These are phyloP conservation scores for Xylariaceae sp. DNA, from an alignment of 2,329 filamentous ascomycete genomes.

Conservation along the genomic window DNA sequence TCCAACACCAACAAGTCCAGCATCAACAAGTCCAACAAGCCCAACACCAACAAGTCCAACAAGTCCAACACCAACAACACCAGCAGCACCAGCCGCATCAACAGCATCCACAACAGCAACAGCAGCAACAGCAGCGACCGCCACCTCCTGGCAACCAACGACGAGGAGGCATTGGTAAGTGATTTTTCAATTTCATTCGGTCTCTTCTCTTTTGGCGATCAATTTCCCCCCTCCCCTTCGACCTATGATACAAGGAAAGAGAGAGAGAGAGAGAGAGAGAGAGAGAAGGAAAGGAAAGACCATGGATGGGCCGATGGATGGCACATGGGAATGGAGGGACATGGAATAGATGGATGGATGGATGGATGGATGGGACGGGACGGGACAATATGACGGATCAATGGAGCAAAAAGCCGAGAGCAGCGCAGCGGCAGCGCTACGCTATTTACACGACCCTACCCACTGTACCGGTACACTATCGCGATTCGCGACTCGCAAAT, in stretches of 20 bases:
- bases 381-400: not conserved
- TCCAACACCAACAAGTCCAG: constrained; percentile 32
- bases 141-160: constrained; percentile 45
- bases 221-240: not conserved
- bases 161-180: constrained; percentile 49
- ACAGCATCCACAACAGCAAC: constrained; percentile 29
- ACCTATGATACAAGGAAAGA: not conserved
- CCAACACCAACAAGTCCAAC: not conserved
- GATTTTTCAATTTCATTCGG: constrained; percentile 8
- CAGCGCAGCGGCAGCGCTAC: not conserved
- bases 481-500: constrained; percentile 18
- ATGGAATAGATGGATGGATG: not conserved
- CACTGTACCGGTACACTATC: constrained; percentile 5
- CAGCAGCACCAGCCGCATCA: constrained; percentile 38
- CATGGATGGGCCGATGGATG: no score
- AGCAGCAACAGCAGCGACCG: constrained; percentile 45
- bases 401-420: not conserved
- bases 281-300: no score
- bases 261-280: no score
- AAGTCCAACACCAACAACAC: constrained; percentile 21
- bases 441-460: not conserved
- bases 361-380: not conserved
- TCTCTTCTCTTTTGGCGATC: constrained; percentile 6
- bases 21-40: not conserved
- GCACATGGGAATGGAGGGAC: no score